Evolutionary conservation across 495 filamentous ascomycete species (phyloP).

Genomic region (Acidomyces sp.): DNA sequence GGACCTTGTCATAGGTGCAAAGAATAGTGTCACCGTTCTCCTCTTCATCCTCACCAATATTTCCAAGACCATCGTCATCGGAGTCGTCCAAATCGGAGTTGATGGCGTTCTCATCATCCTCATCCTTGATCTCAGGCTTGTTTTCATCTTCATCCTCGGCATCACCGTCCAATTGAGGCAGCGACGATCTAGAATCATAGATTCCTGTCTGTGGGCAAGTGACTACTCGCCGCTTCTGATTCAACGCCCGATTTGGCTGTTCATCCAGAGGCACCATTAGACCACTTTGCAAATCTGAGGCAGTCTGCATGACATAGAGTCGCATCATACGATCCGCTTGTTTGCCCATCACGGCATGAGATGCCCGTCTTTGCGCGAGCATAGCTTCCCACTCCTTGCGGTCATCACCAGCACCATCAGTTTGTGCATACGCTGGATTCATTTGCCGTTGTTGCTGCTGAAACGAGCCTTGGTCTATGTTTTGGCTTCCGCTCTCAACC

Average conservation of each 20-base stretch:
- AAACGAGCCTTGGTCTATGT: slow-evolving; percentile 15
- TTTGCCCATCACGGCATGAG: slow-evolving; percentile 37
- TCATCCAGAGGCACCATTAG: slow-evolving; percentile 54
- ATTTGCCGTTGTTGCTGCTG: slow-evolving; percentile 34
- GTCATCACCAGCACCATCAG: slow-evolving; percentile 55
- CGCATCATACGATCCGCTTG: slow-evolving; percentile 50
- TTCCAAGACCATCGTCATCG: slow-evolving; percentile 59
- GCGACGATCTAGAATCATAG: slow-evolving; percentile 7
- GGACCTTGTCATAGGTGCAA: slow-evolving; percentile 98
- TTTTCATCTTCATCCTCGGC: slow-evolving; percentile 44
- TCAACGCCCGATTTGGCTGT: slow-evolving; percentile 21
- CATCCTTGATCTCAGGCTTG: slow-evolving; percentile 39
- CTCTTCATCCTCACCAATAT: slow-evolving; percentile 67
- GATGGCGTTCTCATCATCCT: slow-evolving; percentile 82
- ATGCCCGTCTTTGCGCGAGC: slow-evolving; percentile 34
- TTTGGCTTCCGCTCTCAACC: slow-evolving; percentile 15
- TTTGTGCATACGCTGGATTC: slow-evolving; percentile 41
- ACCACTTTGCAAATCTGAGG: slow-evolving; percentile 63
- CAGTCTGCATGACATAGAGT: slow-evolving; percentile 52
- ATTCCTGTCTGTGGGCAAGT: too few relatives aligned
- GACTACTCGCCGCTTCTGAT: slow-evolving; percentile 29
- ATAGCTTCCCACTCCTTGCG: slow-evolving; percentile 46
- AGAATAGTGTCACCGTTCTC: slow-evolving; percentile 39
- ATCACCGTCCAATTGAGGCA: slow-evolving; percentile 53
- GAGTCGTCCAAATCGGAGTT: slow-evolving; percentile 97